Evolutionary conservation across 2,329 filamentous ascomycete genomes (phyloP).

Genomic region (Gaeumannomyces sp.): DNA sequence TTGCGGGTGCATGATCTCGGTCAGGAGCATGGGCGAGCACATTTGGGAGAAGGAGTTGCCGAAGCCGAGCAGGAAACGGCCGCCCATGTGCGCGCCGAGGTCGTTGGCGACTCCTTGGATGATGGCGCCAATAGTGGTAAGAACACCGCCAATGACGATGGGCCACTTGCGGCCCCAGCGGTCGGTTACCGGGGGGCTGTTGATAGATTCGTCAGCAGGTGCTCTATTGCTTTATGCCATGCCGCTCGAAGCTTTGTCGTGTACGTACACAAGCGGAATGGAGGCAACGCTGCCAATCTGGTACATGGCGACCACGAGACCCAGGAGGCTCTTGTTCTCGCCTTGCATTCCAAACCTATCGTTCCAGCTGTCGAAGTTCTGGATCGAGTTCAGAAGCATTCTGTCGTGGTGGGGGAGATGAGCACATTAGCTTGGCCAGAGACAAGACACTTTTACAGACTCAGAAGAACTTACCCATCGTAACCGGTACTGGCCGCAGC

Average conservation of each 20-base stretch:
- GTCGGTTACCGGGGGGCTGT: constrained; percentile 2
- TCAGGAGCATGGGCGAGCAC: constrained; percentile 15
- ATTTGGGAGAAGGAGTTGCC: constrained; percentile 17
- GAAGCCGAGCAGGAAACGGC: constrained; percentile 20
- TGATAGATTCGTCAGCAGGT: neutral
- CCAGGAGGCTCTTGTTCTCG: constrained; percentile 23
- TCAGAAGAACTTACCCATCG: constrained; percentile 36
- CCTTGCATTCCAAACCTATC: constrained; percentile 34
- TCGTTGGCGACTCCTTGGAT: constrained; percentile 43
- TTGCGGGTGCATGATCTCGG: constrained; percentile 14
- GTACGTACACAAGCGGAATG: constrained; percentile 48
- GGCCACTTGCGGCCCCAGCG: constrained; percentile 6
- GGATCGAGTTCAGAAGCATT: constrained; percentile 38
- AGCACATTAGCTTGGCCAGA: constrained; percentile 6
- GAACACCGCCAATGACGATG: constrained; percentile 4
- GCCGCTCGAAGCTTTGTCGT: neutral
- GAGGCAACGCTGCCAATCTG: constrained; percentile 51
- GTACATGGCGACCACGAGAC: constrained; percentile 53
- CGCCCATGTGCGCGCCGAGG: constrained; percentile 19
- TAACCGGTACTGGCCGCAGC: constrained; percentile 52
- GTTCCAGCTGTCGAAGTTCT: constrained; percentile 39
- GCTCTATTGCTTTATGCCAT: neutral
- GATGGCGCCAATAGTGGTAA: constrained; percentile 42
- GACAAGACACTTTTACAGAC: neutral
- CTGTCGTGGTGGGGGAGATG: constrained; percentile 18